These are phyloP conservation scores for Pleurotus sapidus DNA, from an alignment of 768 basidiomycete species.

Conservation along the genomic window DNA sequence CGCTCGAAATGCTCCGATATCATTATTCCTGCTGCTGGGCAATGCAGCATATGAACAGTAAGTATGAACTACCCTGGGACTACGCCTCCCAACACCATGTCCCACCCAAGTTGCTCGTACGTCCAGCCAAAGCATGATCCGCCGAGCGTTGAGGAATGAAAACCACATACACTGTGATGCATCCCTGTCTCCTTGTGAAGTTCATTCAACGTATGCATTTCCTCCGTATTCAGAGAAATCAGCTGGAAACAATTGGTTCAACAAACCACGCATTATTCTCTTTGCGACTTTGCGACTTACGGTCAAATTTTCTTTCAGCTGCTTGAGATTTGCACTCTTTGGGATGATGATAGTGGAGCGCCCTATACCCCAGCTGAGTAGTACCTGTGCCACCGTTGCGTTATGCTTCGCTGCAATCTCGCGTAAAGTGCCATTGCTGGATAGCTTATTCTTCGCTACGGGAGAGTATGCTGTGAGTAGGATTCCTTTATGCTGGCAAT, in stretches of 20 bases:
- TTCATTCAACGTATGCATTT: conserved; percentile 33
- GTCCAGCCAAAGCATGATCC: conserved; percentile 34
- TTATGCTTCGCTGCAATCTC: conserved; percentile 25
- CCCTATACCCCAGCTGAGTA: conserved; percentile 67
- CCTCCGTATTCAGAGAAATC: conserved; percentile 34
- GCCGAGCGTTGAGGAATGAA: conserved; percentile 24
- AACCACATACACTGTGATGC: conserved; percentile 33
- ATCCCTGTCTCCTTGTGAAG: conserved; percentile 36
- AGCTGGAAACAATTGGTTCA: conserved; percentile 61
- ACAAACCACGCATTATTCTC: conserved; percentile 21
- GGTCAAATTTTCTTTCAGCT: conserved; percentile 47
- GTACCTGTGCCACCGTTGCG: conserved; percentile 42
- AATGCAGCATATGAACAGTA: too few species aligned
- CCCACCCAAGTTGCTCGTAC: conserved; percentile 34
- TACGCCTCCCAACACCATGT: conserved; percentile 25
- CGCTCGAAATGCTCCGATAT: too few species aligned
- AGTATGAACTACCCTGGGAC: neutral
- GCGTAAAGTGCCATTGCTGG: conserved; percentile 21
- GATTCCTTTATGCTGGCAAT: conserved; percentile 40
- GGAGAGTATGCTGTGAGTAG: conserved; percentile 46
- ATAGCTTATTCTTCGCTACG: conserved; percentile 26
- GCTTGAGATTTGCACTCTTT: conserved; percentile 46
- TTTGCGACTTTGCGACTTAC: conserved; percentile 18
- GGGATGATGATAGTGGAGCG: conserved; percentile 60
- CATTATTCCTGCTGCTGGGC: too few species aligned